Evolutionary conservation across 169 alveolate species (phyloP), one percentile per base, ranked within the genome.

Genomic region (Eimeria acervulina): DNA sequence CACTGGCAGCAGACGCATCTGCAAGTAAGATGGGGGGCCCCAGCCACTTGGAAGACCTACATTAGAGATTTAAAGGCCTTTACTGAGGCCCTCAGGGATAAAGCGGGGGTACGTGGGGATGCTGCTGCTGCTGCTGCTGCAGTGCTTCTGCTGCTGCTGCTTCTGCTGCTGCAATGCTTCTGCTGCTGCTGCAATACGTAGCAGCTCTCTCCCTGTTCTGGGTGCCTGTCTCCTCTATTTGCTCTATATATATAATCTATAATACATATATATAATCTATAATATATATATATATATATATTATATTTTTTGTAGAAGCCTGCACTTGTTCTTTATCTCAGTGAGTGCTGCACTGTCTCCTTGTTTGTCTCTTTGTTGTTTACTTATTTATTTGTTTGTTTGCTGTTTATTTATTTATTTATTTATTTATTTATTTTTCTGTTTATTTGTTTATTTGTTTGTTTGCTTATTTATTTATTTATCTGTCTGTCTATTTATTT

Each of bases 1-100:
- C 90, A 42, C 47, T 44, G 90, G 70, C 90, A 80, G 40, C 63
- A 44, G 70, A 80, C 72, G 23, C 63, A 40, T 8, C 90, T 80
- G 6, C 17, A 26, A 15, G 70, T 44, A 3, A 80, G 23, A 47
- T 80, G 90, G 90, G 90, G 68, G 63, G 63, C 68, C 68, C 90
- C 90, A 40, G n/a, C 3, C 38, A 80, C 90, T 23, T 80, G 90
- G 90, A 26, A 47, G 31, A 17, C 40, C 33, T 80, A 80, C 23
- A 52, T 38, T 2, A 33, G 26, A 33, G 90, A 52, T 42, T 42
- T 80, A 23, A 42, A 80, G 40, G 90, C 17, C 1, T 80, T 10
- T 26, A 80, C 47, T 44, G 90, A 47, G 70, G 90, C 90, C 68
- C 68, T 80, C 7, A 76, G 87, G 28, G 17, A 33, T 3, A 7